Percentiles rank a stretch among this genome's conserved stretches.
Conservation (phyloP, 306 rosid species). For the Vigna trinervia region DNA sequence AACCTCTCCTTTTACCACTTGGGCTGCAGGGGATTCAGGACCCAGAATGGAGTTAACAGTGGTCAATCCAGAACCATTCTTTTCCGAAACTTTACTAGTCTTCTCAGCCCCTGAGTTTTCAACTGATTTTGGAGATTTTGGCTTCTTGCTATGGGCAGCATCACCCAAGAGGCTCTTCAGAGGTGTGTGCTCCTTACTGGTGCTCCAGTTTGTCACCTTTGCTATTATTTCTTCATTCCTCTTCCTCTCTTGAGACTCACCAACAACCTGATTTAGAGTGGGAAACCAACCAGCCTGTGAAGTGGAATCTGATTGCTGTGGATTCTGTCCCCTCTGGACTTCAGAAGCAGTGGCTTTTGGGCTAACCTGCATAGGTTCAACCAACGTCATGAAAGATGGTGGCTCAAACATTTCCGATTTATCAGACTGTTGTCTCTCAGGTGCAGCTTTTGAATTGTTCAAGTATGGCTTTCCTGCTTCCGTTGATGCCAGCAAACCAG, state of each 20-base stretch:
- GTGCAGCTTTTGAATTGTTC: slow-evolving; percentile 44
- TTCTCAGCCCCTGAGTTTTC: slow-evolving; percentile 49
- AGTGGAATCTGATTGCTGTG: slow-evolving; percentile 44
- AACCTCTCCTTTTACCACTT: slow-evolving; percentile 49
- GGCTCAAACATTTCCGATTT: slow-evolving; percentile 72
- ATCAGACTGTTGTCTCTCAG: slow-evolving; percentile 52
- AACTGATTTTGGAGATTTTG: slow-evolving; percentile 57
- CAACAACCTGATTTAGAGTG: slow-evolving; percentile 60
- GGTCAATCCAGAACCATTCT: slow-evolving; percentile 47
- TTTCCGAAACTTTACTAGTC: slow-evolving; percentile 44
- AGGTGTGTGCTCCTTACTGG: slow-evolving; percentile 75
- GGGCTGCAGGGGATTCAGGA: slow-evolving; percentile 58
- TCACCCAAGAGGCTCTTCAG: slow-evolving; percentile 85
- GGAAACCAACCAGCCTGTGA: slow-evolving; percentile 87
- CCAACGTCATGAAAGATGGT: slow-evolving; percentile 89
- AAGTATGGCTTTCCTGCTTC: slow-evolving; percentile 47
- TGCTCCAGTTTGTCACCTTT: slow-evolving; percentile 88
- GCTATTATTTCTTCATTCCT: slow-evolving; percentile 82
- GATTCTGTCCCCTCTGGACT: slow-evolving; percentile 49
- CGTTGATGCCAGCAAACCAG: slow-evolving; percentile 38
- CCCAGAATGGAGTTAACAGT: slow-evolving; percentile 63
- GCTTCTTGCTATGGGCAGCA: slow-evolving; percentile 63
- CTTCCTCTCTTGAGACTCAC: slow-evolving; percentile 73
- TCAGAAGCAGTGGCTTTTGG: slow-evolving; percentile 53
- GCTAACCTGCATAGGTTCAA: slow-evolving; percentile 53